These are phyloP conservation scores for Macrolepiota fuliginosa DNA, from an alignment of 768 basidiomycete genomes.

Conservation along the genomic window DNA sequence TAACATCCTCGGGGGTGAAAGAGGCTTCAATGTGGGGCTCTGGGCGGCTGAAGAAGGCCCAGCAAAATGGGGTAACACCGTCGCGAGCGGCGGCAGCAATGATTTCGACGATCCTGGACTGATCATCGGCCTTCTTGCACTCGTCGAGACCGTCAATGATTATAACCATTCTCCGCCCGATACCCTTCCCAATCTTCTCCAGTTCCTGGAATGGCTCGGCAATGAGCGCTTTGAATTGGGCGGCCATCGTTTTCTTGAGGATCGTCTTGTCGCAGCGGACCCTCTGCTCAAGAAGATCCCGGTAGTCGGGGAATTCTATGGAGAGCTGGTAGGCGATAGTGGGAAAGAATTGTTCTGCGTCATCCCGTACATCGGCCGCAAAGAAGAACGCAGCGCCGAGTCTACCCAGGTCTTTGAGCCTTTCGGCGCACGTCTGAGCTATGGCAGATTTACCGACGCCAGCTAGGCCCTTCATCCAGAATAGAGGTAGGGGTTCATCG, in stretches of 20 bases:
- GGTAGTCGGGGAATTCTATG: background rate
- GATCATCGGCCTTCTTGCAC: background rate
- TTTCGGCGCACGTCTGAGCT: conserved; percentile 2
- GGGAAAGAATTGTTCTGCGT: background rate
- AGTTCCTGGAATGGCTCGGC: background rate
- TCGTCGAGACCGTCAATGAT: conserved; percentile 3
- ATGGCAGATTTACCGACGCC: conserved; percentile 13
- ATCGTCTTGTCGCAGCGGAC: background rate
- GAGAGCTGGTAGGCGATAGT: conserved; percentile 8
- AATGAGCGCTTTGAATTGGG: background rate
- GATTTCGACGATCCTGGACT: background rate
- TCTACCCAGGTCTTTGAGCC: background rate
- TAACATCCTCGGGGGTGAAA: background rate
- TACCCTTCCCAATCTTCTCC: background rate
- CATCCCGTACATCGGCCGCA: background rate
- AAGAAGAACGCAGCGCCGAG: conserved; percentile 14
- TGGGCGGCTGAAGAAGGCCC: conserved; percentile 4
- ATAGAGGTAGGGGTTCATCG: background rate
- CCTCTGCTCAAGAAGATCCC: background rate
- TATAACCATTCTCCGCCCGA: background rate
- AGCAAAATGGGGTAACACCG: background rate
- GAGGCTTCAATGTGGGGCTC: conserved; percentile 4
- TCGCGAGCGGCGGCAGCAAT: background rate
- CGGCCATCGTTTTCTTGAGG: background rate
- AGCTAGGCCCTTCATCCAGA: conserved; percentile 8